Evolutionary conservation across 108 stramenopile genomes (phyloP).

Genomic region (Cylindrotheca closterium): DNA sequence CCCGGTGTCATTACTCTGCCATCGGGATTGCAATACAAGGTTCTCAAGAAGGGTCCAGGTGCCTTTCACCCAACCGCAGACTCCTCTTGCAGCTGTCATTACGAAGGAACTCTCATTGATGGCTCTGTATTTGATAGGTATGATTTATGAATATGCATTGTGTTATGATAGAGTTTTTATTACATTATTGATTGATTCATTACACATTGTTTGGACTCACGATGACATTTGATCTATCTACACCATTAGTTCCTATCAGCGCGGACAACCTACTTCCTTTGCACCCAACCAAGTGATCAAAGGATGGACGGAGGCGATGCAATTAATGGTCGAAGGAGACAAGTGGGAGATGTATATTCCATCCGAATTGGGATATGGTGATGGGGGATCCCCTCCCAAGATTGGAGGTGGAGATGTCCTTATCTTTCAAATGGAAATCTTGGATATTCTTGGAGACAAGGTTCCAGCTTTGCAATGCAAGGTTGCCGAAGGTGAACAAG

Average conservation of each 20-base stretch:
- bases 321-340: slow-evolving; percentile 90
- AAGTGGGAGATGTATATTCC: slow-evolving; percentile 96
- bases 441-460: slow-evolving; percentile 41
- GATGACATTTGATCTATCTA: too few relatives aligned
- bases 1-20: slow-evolving; percentile 69
- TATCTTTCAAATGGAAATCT: slow-evolving; percentile 90
- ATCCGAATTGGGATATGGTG: slow-evolving; percentile 89
- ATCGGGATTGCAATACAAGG: slow-evolving; percentile 87
- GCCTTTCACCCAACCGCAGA: slow-evolving; percentile 57
- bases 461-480: slow-evolving; percentile 58
- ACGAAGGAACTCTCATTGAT: slow-evolving; percentile 86
- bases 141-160: too few relatives aligned
- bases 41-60: slow-evolving; percentile 66
- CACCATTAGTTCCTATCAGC: too few relatives aligned
- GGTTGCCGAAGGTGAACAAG: slow-evolving; percentile 8
- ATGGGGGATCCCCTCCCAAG: slow-evolving; percentile 65
- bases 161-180: too few relatives aligned
- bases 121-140: slow-evolving; percentile 90
- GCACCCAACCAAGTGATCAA: slow-evolving; percentile 93
- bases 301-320: slow-evolving; percentile 78
- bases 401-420: slow-evolving; percentile 81
- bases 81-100: slow-evolving; percentile 86
- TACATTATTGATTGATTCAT: too few relatives aligned
- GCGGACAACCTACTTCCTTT: slow-evolving; percentile 82
- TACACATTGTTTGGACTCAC: too few relatives aligned